A percentile compares a stretch with the other conserved stretches of the same genome.
Evolutionary conservation across 2,329 filamentous ascomycete species (phyloP).

Genomic region (Aspergillus ustus): DNA sequence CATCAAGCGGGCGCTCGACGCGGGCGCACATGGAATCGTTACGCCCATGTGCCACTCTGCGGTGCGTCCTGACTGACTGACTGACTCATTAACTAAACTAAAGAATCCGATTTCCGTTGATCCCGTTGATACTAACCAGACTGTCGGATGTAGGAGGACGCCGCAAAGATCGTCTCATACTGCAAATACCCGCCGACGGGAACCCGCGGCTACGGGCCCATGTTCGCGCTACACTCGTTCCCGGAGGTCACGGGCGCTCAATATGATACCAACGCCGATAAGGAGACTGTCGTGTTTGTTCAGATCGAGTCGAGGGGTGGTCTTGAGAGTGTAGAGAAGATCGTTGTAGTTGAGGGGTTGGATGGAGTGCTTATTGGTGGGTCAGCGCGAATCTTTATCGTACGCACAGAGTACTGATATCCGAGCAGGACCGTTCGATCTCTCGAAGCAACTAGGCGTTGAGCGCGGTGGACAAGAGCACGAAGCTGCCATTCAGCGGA

Average conservation of each 20-base stretch:
- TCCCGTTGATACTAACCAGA: too few relatives aligned
- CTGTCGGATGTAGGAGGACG: slow-evolving; percentile 29
- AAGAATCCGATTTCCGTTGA: neutral
- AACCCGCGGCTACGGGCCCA: slow-evolving; percentile 41
- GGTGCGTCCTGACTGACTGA: slow-evolving; percentile 28
- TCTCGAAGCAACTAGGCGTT: slow-evolving; percentile 46
- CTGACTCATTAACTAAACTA: neutral
- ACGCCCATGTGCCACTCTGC: slow-evolving; percentile 41
- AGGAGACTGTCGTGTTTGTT: slow-evolving; percentile 38
- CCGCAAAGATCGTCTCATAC: slow-evolving; percentile 35
- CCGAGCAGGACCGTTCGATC: slow-evolving; percentile 36
- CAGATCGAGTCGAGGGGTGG: slow-evolving; percentile 49
- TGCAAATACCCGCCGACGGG: slow-evolving; percentile 39
- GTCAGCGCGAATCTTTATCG: neutral
- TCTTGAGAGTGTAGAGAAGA: slow-evolving; percentile 50
- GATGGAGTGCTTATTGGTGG: slow-evolving; percentile 47
- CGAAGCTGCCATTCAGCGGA: slow-evolving; percentile 45
- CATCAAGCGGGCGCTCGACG: slow-evolving; percentile 46
- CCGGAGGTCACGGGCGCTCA: slow-evolving; percentile 30
- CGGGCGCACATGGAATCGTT: slow-evolving; percentile 44
- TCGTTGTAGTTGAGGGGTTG: slow-evolving; percentile 47
- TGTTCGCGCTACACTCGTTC: slow-evolving; percentile 40
- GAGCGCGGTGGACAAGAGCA: slow-evolving; percentile 42
- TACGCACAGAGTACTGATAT: neutral
- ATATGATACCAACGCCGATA: slow-evolving; percentile 42